Percentiles rank a stretch among this genome's conserved stretches.
These are phyloP conservation scores for Halteria grandinella DNA, from an alignment of 73 alveolate species.

Conservation along the genomic window DNA sequence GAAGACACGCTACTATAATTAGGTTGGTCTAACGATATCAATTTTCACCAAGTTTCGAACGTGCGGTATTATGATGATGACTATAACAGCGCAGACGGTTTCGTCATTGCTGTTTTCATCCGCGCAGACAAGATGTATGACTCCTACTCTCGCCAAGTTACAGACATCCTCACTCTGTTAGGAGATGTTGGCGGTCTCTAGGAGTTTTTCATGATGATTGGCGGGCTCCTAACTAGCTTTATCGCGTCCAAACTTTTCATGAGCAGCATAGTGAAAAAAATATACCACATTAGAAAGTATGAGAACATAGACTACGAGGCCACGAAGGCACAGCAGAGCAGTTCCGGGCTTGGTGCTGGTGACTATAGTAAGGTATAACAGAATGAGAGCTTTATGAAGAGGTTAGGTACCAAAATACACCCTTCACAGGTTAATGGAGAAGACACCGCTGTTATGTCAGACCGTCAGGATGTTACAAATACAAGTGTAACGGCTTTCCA, in stretches of 20 bases:
- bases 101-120: background rate
- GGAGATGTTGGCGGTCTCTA: constrained; percentile 41
- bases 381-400: no score
- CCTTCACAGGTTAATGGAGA: no score
- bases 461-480: no score
- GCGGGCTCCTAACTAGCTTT: background rate
- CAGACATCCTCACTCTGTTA: background rate
- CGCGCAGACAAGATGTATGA: background rate
- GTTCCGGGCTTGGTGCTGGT: no score
- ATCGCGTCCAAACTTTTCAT: background rate
- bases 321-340: no score
- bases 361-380: no score
- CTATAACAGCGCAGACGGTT: background rate
- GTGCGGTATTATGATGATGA: background rate
- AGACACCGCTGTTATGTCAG: no score
- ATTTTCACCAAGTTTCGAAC: constrained; percentile 2
- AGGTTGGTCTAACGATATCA: background rate
- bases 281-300: background rate
- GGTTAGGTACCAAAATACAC: no score
- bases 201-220: background rate
- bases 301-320: no score
- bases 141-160: constrained; percentile 1
- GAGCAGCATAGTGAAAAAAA: background rate
- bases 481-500: no score
- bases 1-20: background rate